phyloP scores from a whole-genome alignment of 371 early-diverging fungal species.

The Lichtheimia corymbifera region DNA sequence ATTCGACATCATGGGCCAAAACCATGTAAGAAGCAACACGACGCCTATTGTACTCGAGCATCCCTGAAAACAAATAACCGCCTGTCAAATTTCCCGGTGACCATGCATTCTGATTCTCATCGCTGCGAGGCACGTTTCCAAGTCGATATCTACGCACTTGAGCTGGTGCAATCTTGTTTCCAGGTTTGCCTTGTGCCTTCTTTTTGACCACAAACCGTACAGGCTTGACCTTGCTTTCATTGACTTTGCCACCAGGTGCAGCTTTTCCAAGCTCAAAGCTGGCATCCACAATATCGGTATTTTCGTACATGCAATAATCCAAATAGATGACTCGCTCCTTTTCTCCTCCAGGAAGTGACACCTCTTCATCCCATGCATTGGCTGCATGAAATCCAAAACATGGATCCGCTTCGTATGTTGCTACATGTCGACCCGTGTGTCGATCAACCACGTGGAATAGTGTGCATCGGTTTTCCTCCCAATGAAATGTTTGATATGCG shows the following conservation, averaged over 20 bases:
- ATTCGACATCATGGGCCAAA: conserved; percentile 55
- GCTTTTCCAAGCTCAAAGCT: conserved; percentile 49
- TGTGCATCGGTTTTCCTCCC: conserved; percentile 52
- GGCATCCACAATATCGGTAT: conserved; percentile 52
- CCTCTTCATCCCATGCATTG: conserved; percentile 62
- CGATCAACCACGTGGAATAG: conserved; percentile 64
- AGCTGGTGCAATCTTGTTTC: conserved; percentile 40
- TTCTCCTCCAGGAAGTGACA: conserved; percentile 33
- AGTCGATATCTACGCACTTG: conserved; percentile 49
- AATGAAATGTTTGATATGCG: conserved; percentile 58
- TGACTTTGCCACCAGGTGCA: conserved; percentile 17
- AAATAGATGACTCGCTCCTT: conserved; percentile 43
- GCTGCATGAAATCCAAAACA: conserved; percentile 64
- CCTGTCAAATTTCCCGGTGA: conserved; percentile 17
- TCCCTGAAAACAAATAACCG: conserved; percentile 11
- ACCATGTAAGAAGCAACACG: conserved; percentile 45
- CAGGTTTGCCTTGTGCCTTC: conserved; percentile 33
- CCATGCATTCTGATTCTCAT: not conserved
- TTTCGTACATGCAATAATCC: conserved; percentile 51
- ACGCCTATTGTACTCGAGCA: conserved; percentile 34
- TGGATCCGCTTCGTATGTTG: conserved; percentile 63
- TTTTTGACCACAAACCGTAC: conserved; percentile 43
- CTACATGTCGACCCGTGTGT: conserved; percentile 51
- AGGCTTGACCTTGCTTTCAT: conserved; percentile 34
- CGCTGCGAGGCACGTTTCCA: conserved; percentile 31